These are phyloP conservation scores for Penicillium occitanis DNA, from an alignment of 2,329 filamentous ascomycete species.

Conservation along the genomic window DNA sequence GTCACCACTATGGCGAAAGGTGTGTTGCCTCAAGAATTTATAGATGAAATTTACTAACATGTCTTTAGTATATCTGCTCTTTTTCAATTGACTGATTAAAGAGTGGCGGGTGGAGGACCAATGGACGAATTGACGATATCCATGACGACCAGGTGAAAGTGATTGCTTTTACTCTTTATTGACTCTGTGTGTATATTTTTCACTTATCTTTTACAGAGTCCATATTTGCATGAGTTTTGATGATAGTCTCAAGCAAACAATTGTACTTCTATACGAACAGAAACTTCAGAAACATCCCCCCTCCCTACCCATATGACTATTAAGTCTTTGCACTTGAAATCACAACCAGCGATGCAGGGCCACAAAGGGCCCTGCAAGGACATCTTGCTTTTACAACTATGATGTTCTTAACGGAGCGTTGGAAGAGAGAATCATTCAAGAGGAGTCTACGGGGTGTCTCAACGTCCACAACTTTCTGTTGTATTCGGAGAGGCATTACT, in stretches of 20 bases:
- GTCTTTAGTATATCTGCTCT: constrained; percentile 51
- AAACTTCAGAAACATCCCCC: background rate
- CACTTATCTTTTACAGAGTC: background rate
- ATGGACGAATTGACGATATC: constrained; percentile 19
- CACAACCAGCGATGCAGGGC: constrained; percentile 67
- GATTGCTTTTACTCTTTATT: background rate
- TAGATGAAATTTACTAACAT: constrained; percentile 6
- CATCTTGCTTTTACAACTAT: constrained; percentile 61
- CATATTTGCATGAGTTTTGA: constrained; percentile 4
- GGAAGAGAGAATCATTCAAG: constrained; percentile 57
- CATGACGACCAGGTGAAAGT: constrained; percentile 11
- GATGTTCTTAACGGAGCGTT: constrained; percentile 80
- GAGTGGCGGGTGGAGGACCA: constrained; percentile 3
- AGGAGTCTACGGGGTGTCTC: constrained; percentile 21
- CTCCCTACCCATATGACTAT: background rate
- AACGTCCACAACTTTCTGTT: constrained; percentile 23
- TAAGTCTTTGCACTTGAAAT: constrained; percentile 1
- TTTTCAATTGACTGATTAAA: constrained; percentile 62
- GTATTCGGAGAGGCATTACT: constrained; percentile 21
- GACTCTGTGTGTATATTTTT: constrained; percentile 12
- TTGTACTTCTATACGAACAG: background rate
- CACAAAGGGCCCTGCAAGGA: constrained; percentile 69
- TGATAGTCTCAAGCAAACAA: constrained; percentile 9
- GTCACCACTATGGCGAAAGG: constrained; percentile 91
- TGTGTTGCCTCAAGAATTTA: constrained; percentile 49